A percentile compares a stretch with the other conserved stretches of the same genome.
These are phyloP conservation scores for Isoetes taiwanensis DNA, from an alignment of 75 land plant genomes.

Conservation along the genomic window DNA sequence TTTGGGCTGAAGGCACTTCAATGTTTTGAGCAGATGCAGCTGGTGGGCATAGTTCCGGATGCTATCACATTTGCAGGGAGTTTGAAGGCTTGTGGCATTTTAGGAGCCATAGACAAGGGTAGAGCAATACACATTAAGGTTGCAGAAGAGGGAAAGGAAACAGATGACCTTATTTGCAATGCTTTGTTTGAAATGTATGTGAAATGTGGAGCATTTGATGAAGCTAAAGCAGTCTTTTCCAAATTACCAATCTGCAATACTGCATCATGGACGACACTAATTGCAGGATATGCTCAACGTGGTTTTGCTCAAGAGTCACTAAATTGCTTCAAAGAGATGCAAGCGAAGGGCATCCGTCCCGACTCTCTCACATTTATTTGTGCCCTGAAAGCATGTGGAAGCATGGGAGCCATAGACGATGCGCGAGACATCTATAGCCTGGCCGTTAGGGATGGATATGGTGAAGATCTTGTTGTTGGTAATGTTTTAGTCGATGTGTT, in stretches of 20 bases:
- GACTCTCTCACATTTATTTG: constrained; percentile 24
- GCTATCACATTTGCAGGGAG: constrained; percentile 10
- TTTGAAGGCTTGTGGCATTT: constrained; percentile 10
- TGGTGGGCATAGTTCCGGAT: constrained; percentile 6
- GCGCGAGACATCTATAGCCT: constrained; percentile 4
- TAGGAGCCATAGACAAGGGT: constrained; percentile 7
- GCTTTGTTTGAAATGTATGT: constrained; percentile 35
- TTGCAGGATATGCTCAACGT: constrained; percentile 29
- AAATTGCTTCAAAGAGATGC: constrained; percentile 19
- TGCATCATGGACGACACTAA: constrained; percentile 30
- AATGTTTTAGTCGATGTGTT: constrained; percentile 8
- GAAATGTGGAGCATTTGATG: constrained; percentile 30
- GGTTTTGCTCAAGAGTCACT: constrained; percentile 19
- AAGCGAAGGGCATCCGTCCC: constrained; percentile 15
- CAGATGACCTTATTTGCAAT: constrained; percentile 28
- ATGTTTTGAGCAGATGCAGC: constrained; percentile 8
- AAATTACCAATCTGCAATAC: constrained; percentile 19
- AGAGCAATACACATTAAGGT: neutral
- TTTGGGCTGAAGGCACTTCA: constrained; percentile 7
- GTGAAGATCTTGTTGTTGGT: constrained; percentile 7
- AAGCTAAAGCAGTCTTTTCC: constrained; percentile 16
- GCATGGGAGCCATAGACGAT: neutral
- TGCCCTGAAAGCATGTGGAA: constrained; percentile 29
- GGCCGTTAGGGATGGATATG: neutral
- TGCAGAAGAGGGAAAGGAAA: constrained; percentile 8